Evolutionary conservation across 768 basidiomycete genomes (phyloP).

Genomic region (Amanita molliuscula): DNA sequence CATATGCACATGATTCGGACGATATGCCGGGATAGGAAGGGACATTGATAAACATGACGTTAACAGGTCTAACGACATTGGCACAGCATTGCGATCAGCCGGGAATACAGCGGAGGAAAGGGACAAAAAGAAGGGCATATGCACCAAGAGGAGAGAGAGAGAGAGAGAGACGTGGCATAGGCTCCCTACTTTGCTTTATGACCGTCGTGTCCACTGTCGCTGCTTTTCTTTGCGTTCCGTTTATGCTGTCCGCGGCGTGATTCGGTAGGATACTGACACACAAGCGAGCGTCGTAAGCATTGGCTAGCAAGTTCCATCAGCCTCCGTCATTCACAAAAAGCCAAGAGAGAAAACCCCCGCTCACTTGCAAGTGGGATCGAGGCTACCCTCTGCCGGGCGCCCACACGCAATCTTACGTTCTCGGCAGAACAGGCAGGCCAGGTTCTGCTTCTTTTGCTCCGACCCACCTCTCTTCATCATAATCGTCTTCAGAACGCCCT

Average conservation of each 20-base stretch:
- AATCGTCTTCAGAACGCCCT: conserved; percentile 6
- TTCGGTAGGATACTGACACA: conserved; percentile 40
- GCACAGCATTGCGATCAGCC: neutral
- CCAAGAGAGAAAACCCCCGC: conserved; percentile 10
- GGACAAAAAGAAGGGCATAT: neutral
- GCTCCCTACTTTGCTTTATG: neutral
- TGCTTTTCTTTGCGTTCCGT: conserved; percentile 4
- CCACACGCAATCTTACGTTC: conserved; percentile 34
- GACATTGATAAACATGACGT: neutral
- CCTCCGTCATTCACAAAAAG: too few species aligned
- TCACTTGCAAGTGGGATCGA: conserved; percentile 41
- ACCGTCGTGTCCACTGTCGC: neutral
- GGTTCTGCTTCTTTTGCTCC: conserved; percentile 18
- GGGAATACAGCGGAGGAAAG: neutral
- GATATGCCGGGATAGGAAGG: neutral
- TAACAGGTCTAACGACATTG: neutral
- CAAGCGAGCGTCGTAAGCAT: conserved; percentile 37
- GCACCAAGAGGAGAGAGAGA: neutral
- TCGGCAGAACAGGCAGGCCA: conserved; percentile 30
- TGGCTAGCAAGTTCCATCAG: conserved; percentile 23
- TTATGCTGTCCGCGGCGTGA: conserved; percentile 15
- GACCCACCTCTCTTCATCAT: conserved; percentile 6
- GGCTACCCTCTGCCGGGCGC: conserved; percentile 23
- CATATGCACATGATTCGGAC: neutral
- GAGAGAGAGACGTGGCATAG: neutral